Conservation (phyloP, 805 yeast genomes). For the Candida manassasensis region DNA sequence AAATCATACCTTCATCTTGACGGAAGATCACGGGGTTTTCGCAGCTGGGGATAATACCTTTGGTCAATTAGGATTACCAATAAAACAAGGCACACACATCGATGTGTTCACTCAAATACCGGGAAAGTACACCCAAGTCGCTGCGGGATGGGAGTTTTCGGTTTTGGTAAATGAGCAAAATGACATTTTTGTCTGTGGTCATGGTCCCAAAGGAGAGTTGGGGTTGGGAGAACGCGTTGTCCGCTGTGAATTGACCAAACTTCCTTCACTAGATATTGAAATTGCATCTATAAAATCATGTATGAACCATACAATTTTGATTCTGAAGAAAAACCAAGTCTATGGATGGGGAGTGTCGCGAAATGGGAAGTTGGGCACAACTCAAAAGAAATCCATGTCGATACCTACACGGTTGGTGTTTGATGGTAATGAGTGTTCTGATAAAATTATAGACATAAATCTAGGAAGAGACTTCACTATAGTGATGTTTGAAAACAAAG, state of each 20-base stretch:
- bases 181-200: constrained; percentile 51
- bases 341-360: constrained; percentile 70
- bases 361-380: constrained; percentile 48
- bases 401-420: constrained; percentile 18
- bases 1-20: constrained; percentile 69
- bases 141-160: constrained; percentile 81
- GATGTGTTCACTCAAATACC: constrained; percentile 16
- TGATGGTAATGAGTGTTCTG: constrained; percentile 3
- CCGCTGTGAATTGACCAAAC: constrained; percentile 8
- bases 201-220: constrained; percentile 70
- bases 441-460: constrained; percentile 22
- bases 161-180: constrained; percentile 41
- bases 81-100: constrained; percentile 4
- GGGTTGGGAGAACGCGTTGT: constrained; percentile 39
- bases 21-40: constrained; percentile 48
- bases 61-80: constrained; percentile 48
- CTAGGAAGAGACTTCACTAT: constrained; percentile 57
- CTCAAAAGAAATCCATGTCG: constrained; percentile 13
- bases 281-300: constrained; percentile 28
- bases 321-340: constrained; percentile 37
- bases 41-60: constrained; percentile 54
- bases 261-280: constrained; percentile 4
- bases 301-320: constrained; percentile 42
- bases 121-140: constrained; percentile 28
- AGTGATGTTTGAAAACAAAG: constrained; percentile 17